Evolutionary conservation across 1,284 basidiomycete species (phyloP), one percentile per base, ranked within the genome.

Genomic region (Clitocybe nebularis): DNA sequence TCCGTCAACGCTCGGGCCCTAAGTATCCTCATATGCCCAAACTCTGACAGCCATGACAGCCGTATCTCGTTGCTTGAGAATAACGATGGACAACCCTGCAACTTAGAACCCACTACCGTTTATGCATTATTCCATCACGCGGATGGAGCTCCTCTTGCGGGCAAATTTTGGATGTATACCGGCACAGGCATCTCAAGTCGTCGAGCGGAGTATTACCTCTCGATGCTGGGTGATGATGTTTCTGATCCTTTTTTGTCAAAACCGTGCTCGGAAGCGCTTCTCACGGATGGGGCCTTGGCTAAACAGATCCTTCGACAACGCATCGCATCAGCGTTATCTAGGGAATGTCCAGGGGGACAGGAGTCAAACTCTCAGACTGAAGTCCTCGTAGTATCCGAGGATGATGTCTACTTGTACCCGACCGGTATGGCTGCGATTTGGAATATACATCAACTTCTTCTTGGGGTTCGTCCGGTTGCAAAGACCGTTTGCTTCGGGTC

Each of bases 101-200:
- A 56, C 22, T 50, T 47, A 45, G 43, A 59, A 49, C 54, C 51
- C 5, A 40, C 51, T 20, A 47, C 56, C 49, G 69, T 94, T 0
- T 82, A 93, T 61, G 88, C 95, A 51, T 82, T 87, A 7, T 69
- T 98, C 14, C 91, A 94, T 62, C 80, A 82, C 4, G 66, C 70
- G 9, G 71, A 79, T 13, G 62, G 74, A 3, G 87, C 79, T 53
- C 59, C 76, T 0, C 59, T 87, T 4, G 93, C 90, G 10, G 97
- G 92, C 63, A 78, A 91, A 59, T 97, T 94, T 62, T 97, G 95
- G 93, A 94, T 98, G 57, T 93, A 98, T 59, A 85, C 89, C 0
- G 95, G 95, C 0, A 71, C 89, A 49, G 93, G 93, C 0, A 85
- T 99, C 39, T 91, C 88, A 1, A 93, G 89, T 49, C 82, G 94